Conservation (phyloP, 169 alveolate species). For the Cryptosporidium canis region DNA sequence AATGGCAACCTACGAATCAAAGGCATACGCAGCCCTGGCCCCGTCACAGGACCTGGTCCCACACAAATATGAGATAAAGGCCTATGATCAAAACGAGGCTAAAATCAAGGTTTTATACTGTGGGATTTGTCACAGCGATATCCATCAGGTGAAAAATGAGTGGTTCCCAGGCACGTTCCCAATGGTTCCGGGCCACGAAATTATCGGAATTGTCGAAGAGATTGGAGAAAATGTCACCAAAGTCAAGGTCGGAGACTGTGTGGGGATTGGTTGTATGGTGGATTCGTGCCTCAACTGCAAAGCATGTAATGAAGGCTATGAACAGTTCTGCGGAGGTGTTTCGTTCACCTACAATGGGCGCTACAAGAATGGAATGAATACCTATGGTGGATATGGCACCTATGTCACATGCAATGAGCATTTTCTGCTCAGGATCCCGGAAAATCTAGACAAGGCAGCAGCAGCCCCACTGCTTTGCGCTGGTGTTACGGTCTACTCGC, state of each 20-base stretch:
- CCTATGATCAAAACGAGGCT: slow-evolving; percentile 73
- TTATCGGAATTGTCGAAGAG: slow-evolving; percentile 79
- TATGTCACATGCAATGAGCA: slow-evolving; percentile 78
- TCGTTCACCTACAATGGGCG: slow-evolving; percentile 56
- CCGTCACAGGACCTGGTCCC: slow-evolving; percentile 39
- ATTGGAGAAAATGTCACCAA: slow-evolving; percentile 81
- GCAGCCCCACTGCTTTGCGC: slow-evolving; percentile 88
- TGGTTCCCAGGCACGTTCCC: slow-evolving; percentile 81
- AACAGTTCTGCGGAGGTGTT: slow-evolving; percentile 75
- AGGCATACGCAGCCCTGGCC: slow-evolving; percentile 38
- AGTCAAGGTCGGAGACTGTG: slow-evolving; percentile 82
- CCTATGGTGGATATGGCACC: slow-evolving; percentile 86
- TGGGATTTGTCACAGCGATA: slow-evolving; percentile 83
- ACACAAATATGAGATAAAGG: slow-evolving; percentile 40
- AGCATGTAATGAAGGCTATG: slow-evolving; percentile 79
- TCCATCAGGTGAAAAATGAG: slow-evolving; percentile 75
- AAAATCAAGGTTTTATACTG: slow-evolving; percentile 80
- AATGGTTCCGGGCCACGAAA: slow-evolving; percentile 83
- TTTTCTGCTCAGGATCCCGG: slow-evolving; percentile 81
- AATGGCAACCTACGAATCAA: slow-evolving; percentile 59
- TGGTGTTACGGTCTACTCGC: slow-evolving; percentile 83
- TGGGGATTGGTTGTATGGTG: slow-evolving; percentile 81
- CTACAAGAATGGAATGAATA: slow-evolving; percentile 69
- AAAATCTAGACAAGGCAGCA: slow-evolving; percentile 72
- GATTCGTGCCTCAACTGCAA: slow-evolving; percentile 81